Evolutionary conservation across 1,139 yeast species (phyloP).

Genomic region (Candida albicans): DNA sequence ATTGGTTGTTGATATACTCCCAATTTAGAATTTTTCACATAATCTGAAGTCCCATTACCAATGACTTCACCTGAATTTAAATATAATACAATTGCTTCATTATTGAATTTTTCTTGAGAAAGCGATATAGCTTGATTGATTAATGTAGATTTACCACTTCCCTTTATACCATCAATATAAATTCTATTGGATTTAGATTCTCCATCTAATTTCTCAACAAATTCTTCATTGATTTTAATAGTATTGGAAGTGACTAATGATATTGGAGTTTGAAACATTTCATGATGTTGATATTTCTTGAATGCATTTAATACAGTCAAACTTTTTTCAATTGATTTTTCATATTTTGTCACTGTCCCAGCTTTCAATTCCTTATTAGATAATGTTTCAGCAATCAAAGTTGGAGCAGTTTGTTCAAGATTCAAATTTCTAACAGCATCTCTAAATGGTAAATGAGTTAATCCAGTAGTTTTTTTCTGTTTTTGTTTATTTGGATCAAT

Average conservation of each 20-base stretch:
- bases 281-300: slow-evolving; percentile 64
- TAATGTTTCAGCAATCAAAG: slow-evolving; percentile 3
- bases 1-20: slow-evolving; percentile 74
- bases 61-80: slow-evolving; percentile 63
- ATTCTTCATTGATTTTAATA: slow-evolving; percentile 21
- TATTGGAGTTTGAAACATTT: slow-evolving; percentile 57
- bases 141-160: slow-evolving; percentile 78
- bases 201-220: slow-evolving; percentile 26
- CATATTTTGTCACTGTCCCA: slow-evolving; percentile 27
- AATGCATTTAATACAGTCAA: slow-evolving; percentile 53
- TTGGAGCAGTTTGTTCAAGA: slow-evolving; percentile 30
- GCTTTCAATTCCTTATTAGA: background rate
- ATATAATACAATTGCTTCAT: slow-evolving; percentile 61
- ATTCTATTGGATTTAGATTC: slow-evolving; percentile 44
- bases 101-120: slow-evolving; percentile 41
- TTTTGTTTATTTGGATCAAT: slow-evolving; percentile 29
- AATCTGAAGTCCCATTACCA: slow-evolving; percentile 73
- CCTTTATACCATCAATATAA: slow-evolving; percentile 68
- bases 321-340: slow-evolving; percentile 19
- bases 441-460: slow-evolving; percentile 42
- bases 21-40: slow-evolving; percentile 50
- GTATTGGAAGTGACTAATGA: slow-evolving; percentile 49
- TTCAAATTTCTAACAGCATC: slow-evolving; percentile 41
- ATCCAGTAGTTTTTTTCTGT: slow-evolving; percentile 27
- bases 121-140: slow-evolving; percentile 71